phyloP scores from a whole-genome alignment of 1,139 yeast species.

The Blastobotrys aristatus region DNA sequence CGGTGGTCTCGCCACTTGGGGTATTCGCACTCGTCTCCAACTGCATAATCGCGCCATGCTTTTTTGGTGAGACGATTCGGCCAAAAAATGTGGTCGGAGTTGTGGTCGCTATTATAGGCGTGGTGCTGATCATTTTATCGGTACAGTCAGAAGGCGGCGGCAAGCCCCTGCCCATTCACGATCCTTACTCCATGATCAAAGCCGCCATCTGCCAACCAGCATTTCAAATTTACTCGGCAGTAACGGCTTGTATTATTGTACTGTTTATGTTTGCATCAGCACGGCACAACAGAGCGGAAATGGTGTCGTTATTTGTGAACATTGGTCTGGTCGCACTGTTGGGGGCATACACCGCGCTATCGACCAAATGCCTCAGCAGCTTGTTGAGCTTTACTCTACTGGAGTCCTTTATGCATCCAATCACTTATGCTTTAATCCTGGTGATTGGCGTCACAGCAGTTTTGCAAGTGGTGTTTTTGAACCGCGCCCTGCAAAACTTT shows the following conservation, averaged over 20 bases:
- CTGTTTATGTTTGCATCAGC: conserved; percentile 9
- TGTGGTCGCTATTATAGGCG: conserved; percentile 38
- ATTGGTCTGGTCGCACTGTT: conserved; percentile 39
- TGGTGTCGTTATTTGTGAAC: conserved; percentile 23
- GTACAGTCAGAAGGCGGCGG: conserved; percentile 20
- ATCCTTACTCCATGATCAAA: conserved; percentile 30
- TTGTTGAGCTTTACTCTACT: conserved; percentile 33
- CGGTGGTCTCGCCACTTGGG: conserved; percentile 45
- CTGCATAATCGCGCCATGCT: conserved; percentile 42
- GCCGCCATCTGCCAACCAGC: conserved; percentile 26
- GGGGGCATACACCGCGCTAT: conserved; percentile 43
- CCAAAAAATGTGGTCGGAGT: conserved; percentile 37
- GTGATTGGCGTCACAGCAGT: conserved; percentile 37
- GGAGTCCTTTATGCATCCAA: conserved; percentile 28
- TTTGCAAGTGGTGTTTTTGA: conserved; percentile 38
- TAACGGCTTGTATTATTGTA: conserved; percentile 22
- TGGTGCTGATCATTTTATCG: conserved; percentile 35
- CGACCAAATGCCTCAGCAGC: conserved; percentile 39
- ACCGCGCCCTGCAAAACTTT: conserved; percentile 37
- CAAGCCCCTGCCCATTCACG: conserved; percentile 11
- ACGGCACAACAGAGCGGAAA: neutral
- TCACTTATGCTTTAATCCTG: conserved; percentile 32
- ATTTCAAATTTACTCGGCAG: conserved; percentile 28
- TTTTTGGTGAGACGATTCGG: conserved; percentile 39
- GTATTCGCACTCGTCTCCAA: conserved; percentile 43